These are phyloP conservation scores for Phytophthora lateralis DNA, from an alignment of 352 stramenopile genomes.

Conservation along the genomic window DNA sequence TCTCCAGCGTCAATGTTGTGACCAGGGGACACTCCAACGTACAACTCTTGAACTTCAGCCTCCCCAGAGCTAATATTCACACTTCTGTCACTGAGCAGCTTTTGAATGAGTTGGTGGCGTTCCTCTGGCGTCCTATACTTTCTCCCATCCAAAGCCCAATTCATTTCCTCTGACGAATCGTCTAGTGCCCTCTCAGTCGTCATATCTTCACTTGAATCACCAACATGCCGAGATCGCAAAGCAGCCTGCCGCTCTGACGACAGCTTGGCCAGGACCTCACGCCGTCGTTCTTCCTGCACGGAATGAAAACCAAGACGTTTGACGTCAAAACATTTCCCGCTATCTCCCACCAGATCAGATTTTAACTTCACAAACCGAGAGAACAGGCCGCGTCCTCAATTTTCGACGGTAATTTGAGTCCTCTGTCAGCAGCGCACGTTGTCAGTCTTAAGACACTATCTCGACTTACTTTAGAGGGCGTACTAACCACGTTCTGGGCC, in stretches of 20 bases:
- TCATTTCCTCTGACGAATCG: neutral
- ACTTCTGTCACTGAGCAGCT: conserved; percentile 24
- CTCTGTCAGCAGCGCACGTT: conserved; percentile 6
- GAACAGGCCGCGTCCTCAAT: conserved; percentile 38
- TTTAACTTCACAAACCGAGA: conserved; percentile 36
- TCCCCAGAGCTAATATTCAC: neutral
- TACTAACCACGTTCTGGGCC: conserved; percentile 7
- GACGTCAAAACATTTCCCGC: neutral
- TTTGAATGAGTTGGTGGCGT: conserved; percentile 32
- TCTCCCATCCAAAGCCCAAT: conserved; percentile 5
- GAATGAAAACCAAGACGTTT: neutral
- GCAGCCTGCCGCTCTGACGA: conserved; percentile 56
- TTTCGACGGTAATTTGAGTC: conserved; percentile 32
- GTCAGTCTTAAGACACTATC: neutral
- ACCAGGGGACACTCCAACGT: neutral
- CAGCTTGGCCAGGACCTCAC: conserved; percentile 72
- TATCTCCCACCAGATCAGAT: neutral
- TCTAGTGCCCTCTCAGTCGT: neutral
- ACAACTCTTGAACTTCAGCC: neutral
- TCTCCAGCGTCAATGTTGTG: conserved; percentile 1
- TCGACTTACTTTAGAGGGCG: neutral
- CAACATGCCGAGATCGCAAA: conserved; percentile 20
- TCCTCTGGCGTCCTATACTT: conserved; percentile 22
- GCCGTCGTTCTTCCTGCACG: conserved; percentile 58
- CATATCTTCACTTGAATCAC: neutral